Percentiles rank a stretch among this genome's conserved stretches.
Evolutionary conservation across 148 eudicot species (phyloP).

Genomic region (Rhododendron vialii): DNA sequence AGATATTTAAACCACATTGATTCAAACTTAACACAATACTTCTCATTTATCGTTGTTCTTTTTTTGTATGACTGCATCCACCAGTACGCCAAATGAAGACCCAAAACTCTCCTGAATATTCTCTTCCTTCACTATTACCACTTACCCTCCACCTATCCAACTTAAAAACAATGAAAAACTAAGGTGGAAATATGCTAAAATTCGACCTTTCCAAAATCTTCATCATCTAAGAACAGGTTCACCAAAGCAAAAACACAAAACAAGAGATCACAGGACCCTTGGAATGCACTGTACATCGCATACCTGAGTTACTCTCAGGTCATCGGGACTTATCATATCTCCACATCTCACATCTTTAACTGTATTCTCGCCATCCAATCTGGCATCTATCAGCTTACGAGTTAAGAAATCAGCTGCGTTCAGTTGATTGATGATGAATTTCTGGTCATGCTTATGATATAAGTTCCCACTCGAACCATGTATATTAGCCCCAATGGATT

Average conservation of each 20-base stretch:
- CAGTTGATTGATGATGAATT: not conserved
- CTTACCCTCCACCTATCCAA: not conserved
- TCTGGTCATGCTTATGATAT: not conserved
- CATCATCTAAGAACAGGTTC: not conserved
- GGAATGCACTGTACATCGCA: not conserved
- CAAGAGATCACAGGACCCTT: not conserved
- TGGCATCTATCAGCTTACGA: slow-evolving; percentile 14
- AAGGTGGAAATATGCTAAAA: not conserved
- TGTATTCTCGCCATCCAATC: slow-evolving; percentile 8
- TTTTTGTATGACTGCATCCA: not conserved
- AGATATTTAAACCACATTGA: too few relatives aligned
- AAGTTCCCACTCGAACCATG: not conserved
- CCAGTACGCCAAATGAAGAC: not conserved
- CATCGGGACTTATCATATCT: not conserved
- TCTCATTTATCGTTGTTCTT: not conserved
- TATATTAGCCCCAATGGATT: not conserved
- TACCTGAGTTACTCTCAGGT: not conserved
- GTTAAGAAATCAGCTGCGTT: slow-evolving; percentile 8
- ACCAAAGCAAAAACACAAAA: not conserved
- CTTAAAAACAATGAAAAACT: not conserved
- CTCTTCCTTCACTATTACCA: not conserved
- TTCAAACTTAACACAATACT: not conserved
- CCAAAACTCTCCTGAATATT: not conserved
- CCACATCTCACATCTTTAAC: not conserved
- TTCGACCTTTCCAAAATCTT: not conserved